phyloP scores from a whole-genome alignment of 768 basidiomycete genomes.

The Cystobasidiopsis lactophilus region DNA sequence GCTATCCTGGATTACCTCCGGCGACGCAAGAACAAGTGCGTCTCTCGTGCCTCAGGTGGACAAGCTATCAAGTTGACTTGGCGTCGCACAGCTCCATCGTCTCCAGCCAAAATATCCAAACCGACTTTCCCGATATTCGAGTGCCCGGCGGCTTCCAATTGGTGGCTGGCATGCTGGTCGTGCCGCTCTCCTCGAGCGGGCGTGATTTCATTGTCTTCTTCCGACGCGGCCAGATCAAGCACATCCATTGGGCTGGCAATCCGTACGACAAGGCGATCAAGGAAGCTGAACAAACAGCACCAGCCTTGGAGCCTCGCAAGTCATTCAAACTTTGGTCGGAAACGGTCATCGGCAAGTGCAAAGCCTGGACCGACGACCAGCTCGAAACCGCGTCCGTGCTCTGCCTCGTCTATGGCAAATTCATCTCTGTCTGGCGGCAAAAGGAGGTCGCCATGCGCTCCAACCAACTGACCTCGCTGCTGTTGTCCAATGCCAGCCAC shows the following conservation, averaged over 20 bases:
- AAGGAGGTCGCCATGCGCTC: slow-evolving; percentile 51
- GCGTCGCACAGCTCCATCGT: slow-evolving; percentile 35
- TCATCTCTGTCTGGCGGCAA: slow-evolving; percentile 68
- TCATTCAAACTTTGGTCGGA: slow-evolving; percentile 65
- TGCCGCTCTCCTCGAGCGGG: slow-evolving; percentile 49
- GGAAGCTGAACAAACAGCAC: slow-evolving; percentile 11
- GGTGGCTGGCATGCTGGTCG: slow-evolving; percentile 51
- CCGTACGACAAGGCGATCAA: slow-evolving; percentile 33
- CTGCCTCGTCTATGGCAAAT: slow-evolving; percentile 58
- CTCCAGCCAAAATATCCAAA: slow-evolving; percentile 42
- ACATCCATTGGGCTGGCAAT: slow-evolving; percentile 58
- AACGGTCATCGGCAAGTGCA: slow-evolving; percentile 41
- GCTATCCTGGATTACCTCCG: slow-evolving; percentile 61
- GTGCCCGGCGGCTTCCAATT: slow-evolving; percentile 37
- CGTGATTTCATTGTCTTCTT: slow-evolving; percentile 63
- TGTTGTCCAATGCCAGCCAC: slow-evolving; percentile 61
- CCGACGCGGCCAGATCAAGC: slow-evolving; percentile 45
- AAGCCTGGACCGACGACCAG: slow-evolving; percentile 62
- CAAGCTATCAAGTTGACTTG: slow-evolving; percentile 25
- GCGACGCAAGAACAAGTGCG: slow-evolving; percentile 45
- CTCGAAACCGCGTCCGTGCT: slow-evolving; percentile 52
- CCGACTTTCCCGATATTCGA: slow-evolving; percentile 50
- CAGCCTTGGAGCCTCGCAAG: slow-evolving; percentile 46
- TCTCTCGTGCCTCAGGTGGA: slow-evolving; percentile 18
- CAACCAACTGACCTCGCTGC: slow-evolving; percentile 47